Base-by-base conservation (phyloP, 2,329 filamentous ascomycete species). In the Botrytis paeoniae region DNA sequence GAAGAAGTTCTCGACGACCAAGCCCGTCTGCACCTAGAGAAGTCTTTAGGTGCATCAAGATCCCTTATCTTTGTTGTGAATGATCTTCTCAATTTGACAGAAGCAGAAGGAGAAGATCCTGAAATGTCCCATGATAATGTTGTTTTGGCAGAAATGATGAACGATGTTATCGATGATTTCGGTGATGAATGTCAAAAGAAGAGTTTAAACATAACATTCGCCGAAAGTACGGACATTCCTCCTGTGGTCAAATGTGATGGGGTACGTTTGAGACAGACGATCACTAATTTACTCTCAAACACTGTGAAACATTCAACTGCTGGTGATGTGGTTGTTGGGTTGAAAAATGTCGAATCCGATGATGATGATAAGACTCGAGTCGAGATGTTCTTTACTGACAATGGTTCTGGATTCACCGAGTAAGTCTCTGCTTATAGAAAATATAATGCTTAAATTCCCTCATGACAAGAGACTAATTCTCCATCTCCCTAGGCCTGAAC, bases 51-150 rank as follows among this genome's bases (percentile, higher is more conserved):
- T 0, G 94, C 94, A 12, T 97, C 94, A 0, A 97, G 97, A 79
- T 97, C 94, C 0, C 84, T 97, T 39, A 95, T 97, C 5, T 97
- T 97, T 80, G 94, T 97, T 18, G 97, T 97, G 83, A 97, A 97
- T 76, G 94, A 97, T 80, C 85, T 97, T 1, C 85, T 97, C 0
- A 94, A 97, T 79, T 84, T 97, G 39, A 97, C 95, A 0, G 95
- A 97, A 79, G 92, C 92, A 0, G 95, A 97, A 80, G 92, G 94
- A 80, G 93, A 94, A 0, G 91, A 91, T 64, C 87, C 90, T 1
- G 83, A 97, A 3, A 87, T 95, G 79, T 95, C 94, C 77, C 91
- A 95, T 73, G 94, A 97, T 78, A 83, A 90, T 0, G 94, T 97
- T 65, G 89, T 97, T 78, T 84, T 97, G 6, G 83, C 84, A 25